phyloP scores from a whole-genome alignment of 2,329 filamentous ascomycete genomes.

The Knoxdaviesia capensis region DNA sequence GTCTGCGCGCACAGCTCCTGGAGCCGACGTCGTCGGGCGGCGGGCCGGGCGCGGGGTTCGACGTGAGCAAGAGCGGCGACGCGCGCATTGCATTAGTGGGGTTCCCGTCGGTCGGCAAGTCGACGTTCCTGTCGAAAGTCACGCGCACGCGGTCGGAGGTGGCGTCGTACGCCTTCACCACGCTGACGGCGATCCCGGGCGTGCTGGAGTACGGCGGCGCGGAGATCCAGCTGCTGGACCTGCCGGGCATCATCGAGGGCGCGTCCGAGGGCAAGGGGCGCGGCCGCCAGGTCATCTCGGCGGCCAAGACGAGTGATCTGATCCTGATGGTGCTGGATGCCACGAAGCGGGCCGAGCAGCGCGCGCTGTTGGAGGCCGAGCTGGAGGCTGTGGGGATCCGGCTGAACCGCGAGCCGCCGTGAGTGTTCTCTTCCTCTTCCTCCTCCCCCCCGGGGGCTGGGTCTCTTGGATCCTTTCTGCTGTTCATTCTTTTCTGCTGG shows the following conservation, averaged over 20 bases:
- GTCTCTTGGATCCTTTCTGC: neutral
- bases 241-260: constrained; percentile 96
- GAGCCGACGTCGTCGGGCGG: constrained; percentile 66
- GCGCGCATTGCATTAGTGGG: constrained; percentile 92
- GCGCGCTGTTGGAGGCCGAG: constrained; percentile 74
- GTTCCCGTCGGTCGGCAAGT: constrained; percentile 98
- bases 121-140: constrained; percentile 95
- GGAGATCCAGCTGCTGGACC: constrained; percentile 92
- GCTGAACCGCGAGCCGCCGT: constrained; percentile 80
- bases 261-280: constrained; percentile 89
- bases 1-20: constrained; percentile 80
- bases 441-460: neutral
- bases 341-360: constrained; percentile 88
- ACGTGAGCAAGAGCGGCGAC: constrained; percentile 91
- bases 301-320: constrained; percentile 93
- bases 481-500: neutral
- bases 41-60: constrained; percentile 67
- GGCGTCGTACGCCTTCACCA: constrained; percentile 93
- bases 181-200: constrained; percentile 87
- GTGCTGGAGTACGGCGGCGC: constrained; percentile 95
- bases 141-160: constrained; percentile 96
- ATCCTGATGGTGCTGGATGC: constrained; percentile 95
- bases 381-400: constrained; percentile 89
- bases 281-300: constrained; percentile 89
- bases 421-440: constrained; percentile 13